A percentile compares a stretch with the other conserved stretches of the same genome.
These are phyloP conservation scores for Microsporum canis DNA, from an alignment of 2,329 filamentous ascomycete species.

Conservation along the genomic window DNA sequence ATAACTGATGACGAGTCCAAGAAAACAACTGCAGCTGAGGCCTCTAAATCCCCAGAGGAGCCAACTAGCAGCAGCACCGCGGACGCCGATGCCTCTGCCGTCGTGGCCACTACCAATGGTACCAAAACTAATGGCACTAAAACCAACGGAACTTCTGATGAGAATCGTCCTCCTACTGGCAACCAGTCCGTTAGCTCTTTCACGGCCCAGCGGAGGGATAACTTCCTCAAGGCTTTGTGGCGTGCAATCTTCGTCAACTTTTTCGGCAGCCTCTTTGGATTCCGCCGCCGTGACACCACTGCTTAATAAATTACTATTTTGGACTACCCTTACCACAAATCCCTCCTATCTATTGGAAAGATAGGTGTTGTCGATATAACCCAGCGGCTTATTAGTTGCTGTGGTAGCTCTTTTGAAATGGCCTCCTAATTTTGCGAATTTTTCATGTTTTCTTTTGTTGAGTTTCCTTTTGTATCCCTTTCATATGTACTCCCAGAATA, in stretches of 20 bases:
- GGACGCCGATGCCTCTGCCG: not conserved
- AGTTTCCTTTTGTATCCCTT: slow-evolving; percentile 8
- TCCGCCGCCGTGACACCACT: slow-evolving; percentile 23
- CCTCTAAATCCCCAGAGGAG: slow-evolving; percentile 11
- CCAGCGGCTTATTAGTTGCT: slow-evolving; percentile 19
- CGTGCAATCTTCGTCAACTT: slow-evolving; percentile 32
- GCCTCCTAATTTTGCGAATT: slow-evolving; percentile 17
- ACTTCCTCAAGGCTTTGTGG: slow-evolving; percentile 32
- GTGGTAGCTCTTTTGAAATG: slow-evolving; percentile 16
- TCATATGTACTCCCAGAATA: slow-evolving; percentile 3
- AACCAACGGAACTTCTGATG: not conserved
- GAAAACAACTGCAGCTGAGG: slow-evolving; percentile 4
- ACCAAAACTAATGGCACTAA: slow-evolving; percentile 1
- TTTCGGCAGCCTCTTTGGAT: slow-evolving; percentile 31
- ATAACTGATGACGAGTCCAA: not conserved
- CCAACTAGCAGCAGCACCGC: slow-evolving; percentile 8
- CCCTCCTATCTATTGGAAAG: not conserved
- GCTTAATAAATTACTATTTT: not conserved
- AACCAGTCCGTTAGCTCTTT: slow-evolving; percentile 31
- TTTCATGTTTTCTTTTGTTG: slow-evolving; percentile 21
- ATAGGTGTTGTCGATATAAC: not conserved
- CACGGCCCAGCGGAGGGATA: slow-evolving; percentile 26
- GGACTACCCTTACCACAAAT: not conserved
- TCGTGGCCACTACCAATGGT: slow-evolving; percentile 14
- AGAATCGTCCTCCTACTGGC: slow-evolving; percentile 10